phyloP scores from a whole-genome alignment of 169 alveolate genomes.

The Plasmodium blacklocki region DNA sequence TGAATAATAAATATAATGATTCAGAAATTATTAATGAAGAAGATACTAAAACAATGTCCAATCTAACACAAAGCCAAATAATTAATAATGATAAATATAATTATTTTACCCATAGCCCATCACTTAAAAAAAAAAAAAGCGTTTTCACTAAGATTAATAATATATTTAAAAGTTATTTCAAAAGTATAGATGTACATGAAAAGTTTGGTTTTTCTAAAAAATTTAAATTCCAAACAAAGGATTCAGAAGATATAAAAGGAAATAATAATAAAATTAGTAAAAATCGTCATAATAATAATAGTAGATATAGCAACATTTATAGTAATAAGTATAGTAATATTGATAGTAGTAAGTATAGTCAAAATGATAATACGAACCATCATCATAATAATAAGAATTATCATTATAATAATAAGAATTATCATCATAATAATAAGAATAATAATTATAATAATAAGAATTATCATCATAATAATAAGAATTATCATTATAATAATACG shows the following conservation, averaged over 20 bases:
- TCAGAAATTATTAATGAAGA: constrained; percentile 12
- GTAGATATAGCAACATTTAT: background rate
- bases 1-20: constrained; percentile 20
- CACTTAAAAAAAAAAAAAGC: constrained; percentile 25
- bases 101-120: constrained; percentile 25
- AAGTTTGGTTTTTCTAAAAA: background rate
- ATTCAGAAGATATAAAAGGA: too few relatives aligned
- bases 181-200: constrained; percentile 18
- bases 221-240: too few relatives aligned
- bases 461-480: background rate
- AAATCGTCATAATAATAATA: too few relatives aligned
- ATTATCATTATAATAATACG: background rate
- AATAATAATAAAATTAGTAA: too few relatives aligned
- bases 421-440: background rate
- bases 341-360: too few relatives aligned
- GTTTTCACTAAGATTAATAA: constrained; percentile 34
- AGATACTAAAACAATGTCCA: constrained; percentile 22
- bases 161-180: constrained; percentile 21
- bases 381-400: background rate
- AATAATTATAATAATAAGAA: constrained; percentile 5
- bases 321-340: too few relatives aligned
- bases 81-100: constrained; percentile 18
- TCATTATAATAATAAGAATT: background rate
- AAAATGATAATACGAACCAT: too few relatives aligned
- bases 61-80: constrained; percentile 14